Percentiles rank a stretch among this genome's conserved stretches.
Evolutionary conservation across 148 eudicot genomes (phyloP).

Genomic region (Talinum fruticosum): DNA sequence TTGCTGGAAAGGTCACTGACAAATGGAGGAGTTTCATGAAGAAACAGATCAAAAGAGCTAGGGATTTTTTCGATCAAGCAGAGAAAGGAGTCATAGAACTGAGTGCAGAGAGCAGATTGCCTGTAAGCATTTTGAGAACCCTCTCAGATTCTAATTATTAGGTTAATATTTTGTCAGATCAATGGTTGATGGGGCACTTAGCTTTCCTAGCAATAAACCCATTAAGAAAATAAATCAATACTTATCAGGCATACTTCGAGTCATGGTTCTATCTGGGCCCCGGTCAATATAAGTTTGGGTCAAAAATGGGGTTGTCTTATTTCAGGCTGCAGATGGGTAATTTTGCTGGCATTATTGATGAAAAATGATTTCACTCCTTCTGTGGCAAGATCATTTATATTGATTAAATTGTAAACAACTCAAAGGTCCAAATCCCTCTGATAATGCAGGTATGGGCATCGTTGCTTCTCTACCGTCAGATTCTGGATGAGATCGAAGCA

Average conservation of each 20-base stretch:
- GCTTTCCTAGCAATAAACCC: no score
- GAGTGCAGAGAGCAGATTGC: conserved; percentile 92
- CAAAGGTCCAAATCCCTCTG: neutral
- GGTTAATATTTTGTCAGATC: neutral
- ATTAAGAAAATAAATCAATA: no score
- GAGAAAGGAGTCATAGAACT: conserved; percentile 88
- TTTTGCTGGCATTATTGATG: neutral
- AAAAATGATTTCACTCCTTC: neutral
- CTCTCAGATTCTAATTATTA: conserved; percentile 1
- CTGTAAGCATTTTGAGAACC: conserved; percentile 44
- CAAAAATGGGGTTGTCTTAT: neutral
- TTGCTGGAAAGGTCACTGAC: conserved; percentile 84
- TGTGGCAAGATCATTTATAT: neutral
- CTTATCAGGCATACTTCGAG: neutral
- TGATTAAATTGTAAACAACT: neutral
- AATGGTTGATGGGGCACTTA: no score
- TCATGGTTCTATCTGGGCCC: neutral
- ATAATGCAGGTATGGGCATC: conserved; percentile 91
- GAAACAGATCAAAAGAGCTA: conserved; percentile 86
- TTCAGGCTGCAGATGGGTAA: neutral
- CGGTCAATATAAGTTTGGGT: neutral
- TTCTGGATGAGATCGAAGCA: conserved; percentile 90
- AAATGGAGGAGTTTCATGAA: conserved; percentile 95
- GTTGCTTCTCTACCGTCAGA: conserved; percentile 72
- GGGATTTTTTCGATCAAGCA: conserved; percentile 89